Conservation (phyloP, 2,329 filamentous ascomycete genomes). For the Chaetomium strumarium region DNA sequence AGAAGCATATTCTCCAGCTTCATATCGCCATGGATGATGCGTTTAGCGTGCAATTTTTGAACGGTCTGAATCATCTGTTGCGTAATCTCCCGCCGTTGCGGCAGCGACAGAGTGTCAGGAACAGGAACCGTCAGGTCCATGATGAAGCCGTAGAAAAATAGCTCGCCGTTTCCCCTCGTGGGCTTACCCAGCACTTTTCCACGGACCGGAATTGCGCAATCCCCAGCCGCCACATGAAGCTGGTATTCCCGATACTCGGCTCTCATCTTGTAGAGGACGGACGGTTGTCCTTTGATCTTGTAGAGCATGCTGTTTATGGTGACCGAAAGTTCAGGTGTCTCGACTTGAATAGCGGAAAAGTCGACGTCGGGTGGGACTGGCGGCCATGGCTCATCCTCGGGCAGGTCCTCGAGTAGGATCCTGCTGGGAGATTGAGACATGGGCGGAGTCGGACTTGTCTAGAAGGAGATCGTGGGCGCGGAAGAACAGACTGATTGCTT, state of each 20-base stretch:
- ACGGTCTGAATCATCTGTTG: conserved; percentile 7
- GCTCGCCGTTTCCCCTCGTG: neutral
- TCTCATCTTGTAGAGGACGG: neutral
- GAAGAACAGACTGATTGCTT: no score
- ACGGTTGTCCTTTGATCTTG: neutral
- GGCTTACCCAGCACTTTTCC: neutral
- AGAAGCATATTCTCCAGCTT: conserved; percentile 8
- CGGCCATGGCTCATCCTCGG: conserved; percentile 3
- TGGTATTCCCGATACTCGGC: neutral
- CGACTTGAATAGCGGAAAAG: neutral
- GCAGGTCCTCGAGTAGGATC: neutral
- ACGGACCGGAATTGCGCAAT: conserved; percentile 6
- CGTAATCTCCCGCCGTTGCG: conserved; percentile 1
- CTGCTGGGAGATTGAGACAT: neutral
- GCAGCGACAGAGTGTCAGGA: neutral
- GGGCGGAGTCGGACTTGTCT: neutral
- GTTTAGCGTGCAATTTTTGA: conserved; percentile 1
- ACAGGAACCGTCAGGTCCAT: conserved; percentile 2
- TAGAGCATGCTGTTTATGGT: neutral
- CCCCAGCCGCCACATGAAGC: conserved; percentile 1
- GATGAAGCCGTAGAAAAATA: neutral
- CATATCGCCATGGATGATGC: conserved; percentile 3
- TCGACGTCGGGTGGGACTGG: conserved; percentile 7
- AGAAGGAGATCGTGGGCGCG: no score
- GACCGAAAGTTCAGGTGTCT: neutral